Evolutionary conservation across 352 stramenopile genomes (phyloP).

Genomic region (Pythium sukuiense): DNA sequence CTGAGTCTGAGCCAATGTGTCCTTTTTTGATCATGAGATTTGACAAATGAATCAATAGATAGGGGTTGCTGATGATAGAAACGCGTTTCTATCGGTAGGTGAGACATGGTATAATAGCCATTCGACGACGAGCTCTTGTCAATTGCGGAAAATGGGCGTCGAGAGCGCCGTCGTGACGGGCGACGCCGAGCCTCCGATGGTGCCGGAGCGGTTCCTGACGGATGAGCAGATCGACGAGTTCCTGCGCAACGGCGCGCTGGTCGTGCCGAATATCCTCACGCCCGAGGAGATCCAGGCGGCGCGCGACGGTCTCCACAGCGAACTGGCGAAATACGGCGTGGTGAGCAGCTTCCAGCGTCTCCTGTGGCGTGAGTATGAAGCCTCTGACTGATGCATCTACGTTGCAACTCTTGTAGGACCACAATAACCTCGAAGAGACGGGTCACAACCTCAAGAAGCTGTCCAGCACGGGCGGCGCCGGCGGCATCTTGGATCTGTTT

Average conservation of each 20-base stretch:
- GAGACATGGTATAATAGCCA: background rate
- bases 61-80: background rate
- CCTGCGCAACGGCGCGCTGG: slow-evolving; percentile 59
- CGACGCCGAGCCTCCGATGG: slow-evolving; percentile 23
- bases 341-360: slow-evolving; percentile 30
- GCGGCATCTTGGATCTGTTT: slow-evolving; percentile 88
- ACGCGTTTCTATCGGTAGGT: background rate
- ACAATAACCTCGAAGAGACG: slow-evolving; percentile 60
- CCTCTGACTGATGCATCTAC: background rate
- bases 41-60: background rate
- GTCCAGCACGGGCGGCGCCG: slow-evolving; percentile 86
- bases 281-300: slow-evolving; percentile 54
- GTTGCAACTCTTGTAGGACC: slow-evolving; percentile 36
- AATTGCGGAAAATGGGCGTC: background rate
- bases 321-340: slow-evolving; percentile 72
- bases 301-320: slow-evolving; percentile 53
- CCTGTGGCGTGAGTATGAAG: background rate
- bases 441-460: slow-evolving; percentile 73
- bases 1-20: background rate
- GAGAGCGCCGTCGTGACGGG: background rate
- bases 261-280: slow-evolving; percentile 73
- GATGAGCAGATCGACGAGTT: slow-evolving; percentile 70
- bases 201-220: slow-evolving; percentile 37
- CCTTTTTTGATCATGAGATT: background rate
- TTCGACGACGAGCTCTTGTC: background rate